These are phyloP conservation scores for Capronia epimyces DNA, from an alignment of 2,329 filamentous ascomycete genomes.

Conservation along the genomic window DNA sequence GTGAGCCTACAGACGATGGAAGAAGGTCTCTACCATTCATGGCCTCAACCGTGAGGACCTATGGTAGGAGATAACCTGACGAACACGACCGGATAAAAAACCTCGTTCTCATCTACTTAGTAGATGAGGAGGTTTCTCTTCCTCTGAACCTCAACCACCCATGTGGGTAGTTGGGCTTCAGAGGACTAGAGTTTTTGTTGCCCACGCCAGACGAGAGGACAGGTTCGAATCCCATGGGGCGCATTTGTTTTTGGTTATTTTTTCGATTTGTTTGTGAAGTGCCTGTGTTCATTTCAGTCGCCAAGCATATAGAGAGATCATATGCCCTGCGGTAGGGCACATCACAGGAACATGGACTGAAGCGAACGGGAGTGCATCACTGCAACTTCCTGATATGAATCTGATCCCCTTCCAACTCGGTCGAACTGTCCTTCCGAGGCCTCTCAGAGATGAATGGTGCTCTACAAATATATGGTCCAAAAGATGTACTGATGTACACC, in stretches of 20 bases:
- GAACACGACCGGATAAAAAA: not conserved
- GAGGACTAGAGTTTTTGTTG: not conserved
- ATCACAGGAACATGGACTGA: no score
- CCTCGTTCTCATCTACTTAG: no score
- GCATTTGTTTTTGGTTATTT: not conserved
- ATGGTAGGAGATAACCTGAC: not conserved
- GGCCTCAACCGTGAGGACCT: not conserved
- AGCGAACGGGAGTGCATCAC: no score
- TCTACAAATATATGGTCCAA: no score
- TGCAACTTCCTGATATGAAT: no score
- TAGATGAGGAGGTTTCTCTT: not conserved
- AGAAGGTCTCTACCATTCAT: not conserved
- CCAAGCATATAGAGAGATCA: no score
- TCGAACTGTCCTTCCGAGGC: no score
- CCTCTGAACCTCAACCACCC: not conserved
- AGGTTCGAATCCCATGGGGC: not conserved
- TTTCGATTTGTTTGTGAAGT: not conserved
- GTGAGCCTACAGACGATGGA: not conserved
- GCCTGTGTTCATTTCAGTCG: no score
- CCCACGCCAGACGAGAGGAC: not conserved
- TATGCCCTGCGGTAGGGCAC: no score
- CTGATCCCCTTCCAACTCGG: no score
- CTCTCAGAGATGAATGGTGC: no score
- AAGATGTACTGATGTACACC: no score
- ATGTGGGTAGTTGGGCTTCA: not conserved